phyloP scores from a whole-genome alignment of 225 moss, liverwort and hornwort genomes.

The Asterella californica region DNA sequence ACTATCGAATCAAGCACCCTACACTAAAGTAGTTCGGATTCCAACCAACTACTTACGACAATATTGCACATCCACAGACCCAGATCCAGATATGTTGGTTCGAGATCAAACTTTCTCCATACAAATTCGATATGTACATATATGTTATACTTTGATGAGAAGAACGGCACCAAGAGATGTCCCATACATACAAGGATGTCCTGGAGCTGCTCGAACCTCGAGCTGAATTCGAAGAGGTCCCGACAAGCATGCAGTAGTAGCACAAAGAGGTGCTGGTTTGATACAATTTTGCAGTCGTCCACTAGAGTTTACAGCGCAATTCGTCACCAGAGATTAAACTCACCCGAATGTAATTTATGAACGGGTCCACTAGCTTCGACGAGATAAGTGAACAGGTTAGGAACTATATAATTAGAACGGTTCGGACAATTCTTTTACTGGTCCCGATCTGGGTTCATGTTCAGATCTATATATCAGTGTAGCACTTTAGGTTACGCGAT shows the following conservation, averaged over 20 bases:
- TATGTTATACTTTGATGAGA: conserved; percentile 4
- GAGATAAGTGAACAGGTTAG: conserved; percentile 11
- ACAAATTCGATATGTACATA: conserved; percentile 14
- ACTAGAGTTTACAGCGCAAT: neutral
- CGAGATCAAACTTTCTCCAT: neutral
- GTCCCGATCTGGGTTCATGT: neutral
- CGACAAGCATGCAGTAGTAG: neutral
- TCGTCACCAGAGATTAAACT: conserved; percentile 5
- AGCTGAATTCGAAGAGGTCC: neutral
- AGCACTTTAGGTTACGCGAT: neutral
- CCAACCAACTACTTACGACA: neutral
- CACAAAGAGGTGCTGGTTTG: conserved; percentile 7
- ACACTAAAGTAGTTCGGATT: too few species aligned
- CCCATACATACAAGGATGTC: neutral
- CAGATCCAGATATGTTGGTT: neutral
- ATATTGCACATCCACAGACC: neutral
- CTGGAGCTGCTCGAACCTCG: neutral
- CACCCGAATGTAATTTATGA: conserved; percentile 15
- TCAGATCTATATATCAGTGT: conserved; percentile 9
- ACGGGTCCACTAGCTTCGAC: neutral
- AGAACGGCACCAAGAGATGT: conserved; percentile 5
- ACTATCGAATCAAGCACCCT: neutral
- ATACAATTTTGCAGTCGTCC: conserved; percentile 17
- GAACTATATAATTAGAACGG: neutral
- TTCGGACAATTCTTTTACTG: neutral